Conservation (phyloP, 345 rosid species). For the Rhodamnia rubescens region DNA sequence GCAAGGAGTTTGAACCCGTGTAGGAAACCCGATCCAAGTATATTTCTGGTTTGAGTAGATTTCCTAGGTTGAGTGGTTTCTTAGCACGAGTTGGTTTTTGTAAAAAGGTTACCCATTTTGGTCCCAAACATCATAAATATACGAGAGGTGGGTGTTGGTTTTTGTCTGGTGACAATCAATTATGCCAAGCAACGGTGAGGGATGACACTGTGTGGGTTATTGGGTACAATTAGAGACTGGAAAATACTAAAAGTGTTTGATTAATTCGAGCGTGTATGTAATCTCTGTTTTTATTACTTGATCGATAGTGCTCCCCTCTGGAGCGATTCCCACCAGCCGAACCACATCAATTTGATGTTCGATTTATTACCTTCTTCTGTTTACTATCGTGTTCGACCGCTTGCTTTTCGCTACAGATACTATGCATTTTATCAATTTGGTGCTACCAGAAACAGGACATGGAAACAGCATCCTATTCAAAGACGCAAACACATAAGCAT, state of each 20-base stretch:
- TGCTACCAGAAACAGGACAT: not conserved
- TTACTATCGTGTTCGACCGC: not conserved
- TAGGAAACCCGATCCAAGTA: not conserved
- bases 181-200: not conserved
- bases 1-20: not conserved
- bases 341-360: accelerated
- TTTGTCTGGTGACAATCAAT: not conserved
- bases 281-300: not conserved
- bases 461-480: not conserved
- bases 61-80: not conserved
- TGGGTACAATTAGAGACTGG: not conserved
- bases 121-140: not conserved
- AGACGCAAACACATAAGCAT: not conserved
- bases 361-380: not conserved
- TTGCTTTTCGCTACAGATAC: not conserved
- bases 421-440: not conserved
- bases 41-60: not conserved
- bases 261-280: not conserved
- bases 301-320: not conserved
- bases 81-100: not conserved
- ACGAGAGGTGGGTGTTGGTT: not conserved
- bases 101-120: not conserved
- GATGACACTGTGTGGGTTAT: not conserved
- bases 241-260: not conserved
- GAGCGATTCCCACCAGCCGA: not conserved